Conservation (phyloP, 441 rosid species). For the Arabidopsis lyrata region DNA sequence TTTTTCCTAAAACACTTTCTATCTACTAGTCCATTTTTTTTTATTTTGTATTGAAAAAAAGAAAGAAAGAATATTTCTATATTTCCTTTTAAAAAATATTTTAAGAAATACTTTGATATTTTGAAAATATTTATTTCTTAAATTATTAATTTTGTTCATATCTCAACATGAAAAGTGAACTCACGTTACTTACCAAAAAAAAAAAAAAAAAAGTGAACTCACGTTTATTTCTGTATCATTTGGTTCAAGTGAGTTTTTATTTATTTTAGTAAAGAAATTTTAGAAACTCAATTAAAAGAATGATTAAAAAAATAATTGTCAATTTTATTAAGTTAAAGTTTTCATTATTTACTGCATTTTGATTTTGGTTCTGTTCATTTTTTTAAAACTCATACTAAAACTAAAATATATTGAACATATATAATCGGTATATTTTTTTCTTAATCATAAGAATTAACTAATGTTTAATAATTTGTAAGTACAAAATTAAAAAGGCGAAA, state of each 20-base stretch:
- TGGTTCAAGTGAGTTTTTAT: background rate
- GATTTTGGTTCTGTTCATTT: background rate
- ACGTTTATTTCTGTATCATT: background rate
- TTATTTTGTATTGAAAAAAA: background rate
- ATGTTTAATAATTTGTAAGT: background rate
- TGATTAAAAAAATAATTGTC: background rate
- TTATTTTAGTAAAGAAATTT: background rate
- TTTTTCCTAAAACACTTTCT: background rate
- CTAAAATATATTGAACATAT: background rate
- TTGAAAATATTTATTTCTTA: background rate
- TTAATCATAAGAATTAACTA: background rate
- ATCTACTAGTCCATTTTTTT: constrained; percentile 5
- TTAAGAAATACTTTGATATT: background rate
- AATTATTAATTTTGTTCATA: background rate
- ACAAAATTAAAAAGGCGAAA: background rate
- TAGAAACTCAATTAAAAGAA: background rate
- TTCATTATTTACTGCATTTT: background rate
- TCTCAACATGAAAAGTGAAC: background rate
- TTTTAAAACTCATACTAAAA: background rate
- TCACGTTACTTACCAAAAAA: too few species aligned
- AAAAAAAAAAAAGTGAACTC: background rate
- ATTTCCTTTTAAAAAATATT: background rate
- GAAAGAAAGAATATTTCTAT: background rate
- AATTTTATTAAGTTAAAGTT: background rate
- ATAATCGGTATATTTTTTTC: background rate